phyloP scores from a whole-genome alignment of 2,329 filamentous ascomycete genomes.

The Seiridium cupressi region DNA sequence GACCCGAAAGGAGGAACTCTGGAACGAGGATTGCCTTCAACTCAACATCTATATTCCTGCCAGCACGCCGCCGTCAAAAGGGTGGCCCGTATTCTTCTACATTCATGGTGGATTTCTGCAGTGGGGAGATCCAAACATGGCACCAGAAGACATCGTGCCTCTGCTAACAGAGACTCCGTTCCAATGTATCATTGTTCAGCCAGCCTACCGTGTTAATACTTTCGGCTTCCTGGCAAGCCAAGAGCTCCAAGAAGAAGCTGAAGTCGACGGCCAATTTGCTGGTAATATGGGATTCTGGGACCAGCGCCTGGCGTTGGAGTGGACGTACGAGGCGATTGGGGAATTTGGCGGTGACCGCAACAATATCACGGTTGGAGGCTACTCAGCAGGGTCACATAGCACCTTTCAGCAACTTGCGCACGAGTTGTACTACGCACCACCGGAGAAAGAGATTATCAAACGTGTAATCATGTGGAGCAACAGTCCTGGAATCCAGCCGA shows the following conservation, averaged over 20 bases:
- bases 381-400: constrained; percentile 55
- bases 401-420: constrained; percentile 57
- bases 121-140: constrained; percentile 48
- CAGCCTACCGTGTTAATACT: constrained; percentile 54
- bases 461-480: constrained; percentile 43
- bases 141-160: constrained; percentile 32
- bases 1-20: constrained; percentile 25
- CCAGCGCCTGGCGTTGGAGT: constrained; percentile 53
- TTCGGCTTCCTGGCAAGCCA: constrained; percentile 53
- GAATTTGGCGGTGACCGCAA: constrained; percentile 22
- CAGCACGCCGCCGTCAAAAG: constrained; percentile 38
- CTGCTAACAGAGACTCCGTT: constrained; percentile 48
- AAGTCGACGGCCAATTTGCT: constrained; percentile 33
- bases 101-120: constrained; percentile 59
- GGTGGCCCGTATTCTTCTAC: constrained; percentile 58
- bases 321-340: constrained; percentile 48
- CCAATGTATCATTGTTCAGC: constrained; percentile 49
- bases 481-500: constrained; percentile 11
- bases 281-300: constrained; percentile 57
- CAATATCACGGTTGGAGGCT: constrained; percentile 53
- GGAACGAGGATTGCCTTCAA: constrained; percentile 53
- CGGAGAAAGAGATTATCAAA: constrained; percentile 44
- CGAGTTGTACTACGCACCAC: constrained; percentile 45
- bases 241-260: constrained; percentile 32
- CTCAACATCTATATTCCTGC: constrained; percentile 53